Base-by-base conservation (phyloP, 2,329 filamentous ascomycete genomes). In the Microascus cirrosus region DNA sequence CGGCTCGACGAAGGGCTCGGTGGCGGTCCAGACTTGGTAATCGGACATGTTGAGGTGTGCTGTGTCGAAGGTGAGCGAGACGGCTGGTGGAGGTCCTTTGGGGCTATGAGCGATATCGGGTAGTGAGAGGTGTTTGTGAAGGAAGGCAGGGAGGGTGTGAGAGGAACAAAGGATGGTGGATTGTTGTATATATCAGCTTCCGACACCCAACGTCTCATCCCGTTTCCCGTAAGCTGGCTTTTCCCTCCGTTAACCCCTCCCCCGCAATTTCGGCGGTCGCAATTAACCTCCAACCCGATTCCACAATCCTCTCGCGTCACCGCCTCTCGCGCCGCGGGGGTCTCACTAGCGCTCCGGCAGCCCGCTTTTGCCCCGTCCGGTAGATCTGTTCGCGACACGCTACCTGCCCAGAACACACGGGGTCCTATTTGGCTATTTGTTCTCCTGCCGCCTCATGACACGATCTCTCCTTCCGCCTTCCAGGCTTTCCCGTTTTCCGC, bases 1-100 rank as follows among this genome's bases (percentile, higher is more conserved):
- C 63, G 84, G 74, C 36, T 71, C 66, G 61, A 92, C 76, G 71
- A 79, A 83, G 7, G 80, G 78, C 69, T 77, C 67, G 52, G 67
- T 73, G 61, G 78, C 75, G 58, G 72, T 72, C 81, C 79, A 83
- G 60, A 73, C 69, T 62, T 81, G 74, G 32, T 77, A 63, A 22
- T 65, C 61, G 55, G 72, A 64, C 45, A 50, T 50, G 7, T 22
- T 50, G n/a, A 20, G 6, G 22, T 12, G 24, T n/a, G 20, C 3
- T 11, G 6, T 50, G 45, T 50, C 11, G 45, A 24, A 3, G 45
- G 36, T 42, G 36, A 42, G 18, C 11, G n/a, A 20, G 7, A 8
- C 5, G n/a, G 45, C n/a, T n/a, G 42, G 6, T 48, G 42, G 42
- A 4, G 39, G 39, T 45, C n/a, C n/a, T 15, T 7, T 15, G 2